A percentile compares a stretch with the other conserved stretches of the same genome.
Conservation (phyloP, 495 filamentous ascomycete genomes). For the Lasiosphaeria miniovina region DNA sequence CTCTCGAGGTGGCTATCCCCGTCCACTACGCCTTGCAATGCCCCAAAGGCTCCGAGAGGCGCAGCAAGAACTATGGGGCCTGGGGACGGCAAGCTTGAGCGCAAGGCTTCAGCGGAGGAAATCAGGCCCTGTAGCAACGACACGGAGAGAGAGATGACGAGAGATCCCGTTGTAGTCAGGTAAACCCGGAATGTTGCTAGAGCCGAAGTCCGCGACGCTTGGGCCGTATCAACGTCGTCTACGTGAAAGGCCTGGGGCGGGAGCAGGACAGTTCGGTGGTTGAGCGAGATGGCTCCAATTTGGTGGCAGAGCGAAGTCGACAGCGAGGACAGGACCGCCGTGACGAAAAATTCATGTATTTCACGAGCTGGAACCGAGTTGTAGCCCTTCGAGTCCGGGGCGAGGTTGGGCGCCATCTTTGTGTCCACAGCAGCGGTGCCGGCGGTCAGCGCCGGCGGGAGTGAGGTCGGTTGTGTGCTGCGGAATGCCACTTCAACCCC, state of each 20-base stretch:
- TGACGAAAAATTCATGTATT: slow-evolving; percentile 45
- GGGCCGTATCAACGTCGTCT: slow-evolving; percentile 22
- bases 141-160: slow-evolving; percentile 43
- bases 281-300: slow-evolving; percentile 42
- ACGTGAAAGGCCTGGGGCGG: slow-evolving; percentile 22
- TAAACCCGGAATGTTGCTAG: slow-evolving; percentile 48
- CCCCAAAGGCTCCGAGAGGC: slow-evolving; percentile 46
- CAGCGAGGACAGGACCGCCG: slow-evolving; percentile 42
- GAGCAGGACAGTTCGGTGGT: slow-evolving; percentile 41
- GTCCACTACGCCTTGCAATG: slow-evolving; percentile 32
- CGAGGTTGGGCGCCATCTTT: slow-evolving; percentile 22
- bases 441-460: slow-evolving; percentile 7
- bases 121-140: slow-evolving; percentile 38
- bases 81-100: slow-evolving; percentile 32
- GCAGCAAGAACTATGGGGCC: slow-evolving; percentile 42
- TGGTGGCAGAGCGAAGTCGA: slow-evolving; percentile 40
- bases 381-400: slow-evolving; percentile 27
- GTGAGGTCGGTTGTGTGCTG: slow-evolving; percentile 29
- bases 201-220: slow-evolving; percentile 26
- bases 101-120: slow-evolving; percentile 36
- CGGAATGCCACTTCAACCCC: slow-evolving; percentile 38
- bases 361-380: slow-evolving; percentile 29
- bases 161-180: slow-evolving; percentile 45
- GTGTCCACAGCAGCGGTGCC: slow-evolving; percentile 26
- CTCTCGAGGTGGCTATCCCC: slow-evolving; percentile 25